Evolutionary conservation across 768 basidiomycete genomes (phyloP), one percentile per base, ranked within the genome.

Genomic region (Lyophyllum shimeji): DNA sequence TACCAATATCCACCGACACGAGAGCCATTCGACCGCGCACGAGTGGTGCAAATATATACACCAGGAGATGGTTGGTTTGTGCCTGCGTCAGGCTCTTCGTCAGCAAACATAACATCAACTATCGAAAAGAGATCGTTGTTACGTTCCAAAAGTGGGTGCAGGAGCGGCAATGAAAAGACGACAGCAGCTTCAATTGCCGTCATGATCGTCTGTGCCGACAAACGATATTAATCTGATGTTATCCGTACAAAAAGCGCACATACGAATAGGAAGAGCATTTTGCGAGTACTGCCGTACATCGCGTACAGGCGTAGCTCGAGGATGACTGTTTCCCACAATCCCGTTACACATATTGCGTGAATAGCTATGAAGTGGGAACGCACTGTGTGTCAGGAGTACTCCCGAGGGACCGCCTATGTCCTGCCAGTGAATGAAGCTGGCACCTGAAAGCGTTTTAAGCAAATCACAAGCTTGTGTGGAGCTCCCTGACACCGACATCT

Each of bases 291-390:
- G 13, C 60, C 64, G 49, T 68, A 70, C 64, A 70, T 63, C 7
- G 66, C 67, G 47, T 65, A 70, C 18, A 70, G 25, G 5, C 69
- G 66, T n/a, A 70, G 59, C 29, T 63, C 53, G n/a, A 70, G 59
- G 20, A 70, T 68, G 18, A 65, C 69, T 70, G 21, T 55, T 24
- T 29, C 15, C 34, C 1, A 17, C 25, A 31, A 31, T 4, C 27
- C n/a, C 40, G n/a, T n/a, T n/a, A n/a, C n/a, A n/a, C n/a, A n/a
- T n/a, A n/a, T n/a, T n/a, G n/a, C n/a, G n/a, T n/a, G n/a, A n/a
- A n/a, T n/a, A n/a, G n/a, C n/a, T n/a, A 18, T 18, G 40, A 42
- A 7, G 40, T 4, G 9, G 6, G n/a, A 18, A 21, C 40, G n/a
- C 5, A 42, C 40, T 18, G 20, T 42, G 40, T 18, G n/a, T 42